These are phyloP conservation scores for Colletotrichum chlorophyti DNA, from an alignment of 2,329 filamentous ascomycete genomes.

Conservation along the genomic window DNA sequence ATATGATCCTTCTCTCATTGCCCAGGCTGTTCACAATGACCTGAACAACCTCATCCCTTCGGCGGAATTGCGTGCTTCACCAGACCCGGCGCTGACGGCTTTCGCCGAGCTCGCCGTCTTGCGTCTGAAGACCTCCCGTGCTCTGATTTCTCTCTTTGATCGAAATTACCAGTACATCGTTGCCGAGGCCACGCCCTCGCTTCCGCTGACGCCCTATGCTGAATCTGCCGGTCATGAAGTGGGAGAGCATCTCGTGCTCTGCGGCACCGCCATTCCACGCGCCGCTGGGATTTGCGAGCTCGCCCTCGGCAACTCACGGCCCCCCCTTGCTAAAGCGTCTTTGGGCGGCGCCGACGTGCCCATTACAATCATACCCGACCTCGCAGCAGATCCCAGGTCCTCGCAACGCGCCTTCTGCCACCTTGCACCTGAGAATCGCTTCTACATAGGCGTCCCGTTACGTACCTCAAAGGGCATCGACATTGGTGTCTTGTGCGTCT, in stretches of 20 bases:
- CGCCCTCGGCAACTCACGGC: slow-evolving; percentile 26
- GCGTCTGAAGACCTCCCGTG: slow-evolving; percentile 43
- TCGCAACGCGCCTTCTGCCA: background rate
- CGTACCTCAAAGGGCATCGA: slow-evolving; percentile 45
- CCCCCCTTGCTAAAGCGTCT: background rate
- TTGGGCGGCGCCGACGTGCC: slow-evolving; percentile 33
- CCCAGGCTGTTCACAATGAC: no score
- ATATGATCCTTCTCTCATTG: no score
- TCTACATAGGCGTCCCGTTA: slow-evolving; percentile 49
- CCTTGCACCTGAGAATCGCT: slow-evolving; percentile 29
- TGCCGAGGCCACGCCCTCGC: background rate
- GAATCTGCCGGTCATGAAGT: background rate
- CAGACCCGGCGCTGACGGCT: slow-evolving; percentile 51
- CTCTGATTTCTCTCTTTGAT: slow-evolving; percentile 35
- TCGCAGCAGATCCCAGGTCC: slow-evolving; percentile 40
- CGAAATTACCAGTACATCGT: slow-evolving; percentile 1
- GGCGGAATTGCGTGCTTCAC: no score
- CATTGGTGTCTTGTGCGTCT: slow-evolving; percentile 47
- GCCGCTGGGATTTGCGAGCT: slow-evolving; percentile 37
- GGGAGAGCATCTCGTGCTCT: slow-evolving; percentile 35
- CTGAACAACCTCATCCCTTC: no score
- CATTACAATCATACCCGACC: slow-evolving; percentile 41
- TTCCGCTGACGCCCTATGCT: background rate
- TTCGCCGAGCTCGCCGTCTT: slow-evolving; percentile 55
- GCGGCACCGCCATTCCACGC: slow-evolving; percentile 40